These are phyloP conservation scores for Larix kaempferi DNA, from an alignment of 75 land plant genomes.

Conservation along the genomic window DNA sequence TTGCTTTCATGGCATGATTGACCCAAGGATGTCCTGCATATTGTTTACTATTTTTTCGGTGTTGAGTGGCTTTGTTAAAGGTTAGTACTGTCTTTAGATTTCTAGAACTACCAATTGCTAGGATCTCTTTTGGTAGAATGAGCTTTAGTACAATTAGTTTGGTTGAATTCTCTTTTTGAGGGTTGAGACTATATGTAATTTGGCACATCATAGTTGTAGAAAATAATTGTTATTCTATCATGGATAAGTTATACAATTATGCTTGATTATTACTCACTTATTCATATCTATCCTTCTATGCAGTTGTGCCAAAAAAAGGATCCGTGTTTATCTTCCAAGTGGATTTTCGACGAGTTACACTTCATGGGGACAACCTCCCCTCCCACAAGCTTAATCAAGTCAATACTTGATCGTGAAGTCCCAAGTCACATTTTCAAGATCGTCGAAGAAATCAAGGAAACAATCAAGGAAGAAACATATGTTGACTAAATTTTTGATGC, in stretches of 20 bases:
- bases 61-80: too few species aligned
- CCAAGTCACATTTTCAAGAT: background rate
- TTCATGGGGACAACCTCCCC: conserved; percentile 31
- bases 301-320: conserved; percentile 41
- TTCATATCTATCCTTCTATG: background rate
- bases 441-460: background rate
- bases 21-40: too few species aligned
- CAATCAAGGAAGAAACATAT: background rate
- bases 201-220: background rate
- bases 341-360: conserved; percentile 18
- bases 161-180: background rate
- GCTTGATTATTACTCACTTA: background rate
- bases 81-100: too few species aligned
- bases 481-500: background rate
- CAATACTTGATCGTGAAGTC: background rate
- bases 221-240: background rate
- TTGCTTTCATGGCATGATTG: too few species aligned
- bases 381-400: background rate
- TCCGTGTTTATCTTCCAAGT: conserved; percentile 31
- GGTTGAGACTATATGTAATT: background rate
- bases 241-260: background rate
- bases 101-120: too few species aligned
- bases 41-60: too few species aligned
- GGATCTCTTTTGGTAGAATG: background rate
- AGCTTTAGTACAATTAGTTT: background rate